A percentile compares a stretch with the other conserved stretches of the same genome.
Conservation (phyloP, 2,329 filamentous ascomycete species). For the Pseudopithomyces maydicus region DNA sequence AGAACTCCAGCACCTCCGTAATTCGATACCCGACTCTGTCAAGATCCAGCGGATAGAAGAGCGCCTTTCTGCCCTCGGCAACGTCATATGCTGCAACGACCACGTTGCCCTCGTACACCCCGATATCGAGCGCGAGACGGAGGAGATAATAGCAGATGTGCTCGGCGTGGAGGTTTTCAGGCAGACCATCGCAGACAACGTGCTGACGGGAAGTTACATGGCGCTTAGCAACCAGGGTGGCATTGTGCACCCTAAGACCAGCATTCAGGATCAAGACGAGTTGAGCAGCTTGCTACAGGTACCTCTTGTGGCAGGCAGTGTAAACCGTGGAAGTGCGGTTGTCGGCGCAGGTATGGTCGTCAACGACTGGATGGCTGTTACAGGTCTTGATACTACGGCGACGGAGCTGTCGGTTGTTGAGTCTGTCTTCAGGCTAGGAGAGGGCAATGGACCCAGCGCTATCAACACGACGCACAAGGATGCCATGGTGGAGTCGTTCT, state of each 20-base stretch:
- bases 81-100: constrained; percentile 96
- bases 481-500: constrained; percentile 98
- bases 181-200: constrained; percentile 96
- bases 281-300: constrained; percentile 92
- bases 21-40: constrained; percentile 87
- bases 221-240: constrained; percentile 93
- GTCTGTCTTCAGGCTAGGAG: constrained; percentile 91
- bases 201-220: constrained; percentile 97
- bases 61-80: constrained; percentile 90
- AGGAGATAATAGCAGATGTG: constrained; percentile 97
- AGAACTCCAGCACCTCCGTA: constrained; percentile 95
- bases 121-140: constrained; percentile 94
- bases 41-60: constrained; percentile 98
- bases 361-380: constrained; percentile 96
- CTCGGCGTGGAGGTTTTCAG: constrained; percentile 87
- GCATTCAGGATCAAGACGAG: constrained; percentile 97
- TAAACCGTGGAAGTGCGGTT: constrained; percentile 91
- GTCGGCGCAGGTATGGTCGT: constrained; percentile 98
- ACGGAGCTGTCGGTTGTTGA: constrained; percentile 96
- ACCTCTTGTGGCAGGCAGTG: constrained; percentile 88
- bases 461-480: constrained; percentile 91
- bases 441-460: constrained; percentile 76
- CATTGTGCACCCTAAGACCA: constrained; percentile 96
- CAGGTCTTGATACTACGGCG: constrained; percentile 86
- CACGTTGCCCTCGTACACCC: constrained; percentile 96